Evolutionary conservation across 106 monocot species (phyloP).

Genomic region (Dendrobium catenatum): DNA sequence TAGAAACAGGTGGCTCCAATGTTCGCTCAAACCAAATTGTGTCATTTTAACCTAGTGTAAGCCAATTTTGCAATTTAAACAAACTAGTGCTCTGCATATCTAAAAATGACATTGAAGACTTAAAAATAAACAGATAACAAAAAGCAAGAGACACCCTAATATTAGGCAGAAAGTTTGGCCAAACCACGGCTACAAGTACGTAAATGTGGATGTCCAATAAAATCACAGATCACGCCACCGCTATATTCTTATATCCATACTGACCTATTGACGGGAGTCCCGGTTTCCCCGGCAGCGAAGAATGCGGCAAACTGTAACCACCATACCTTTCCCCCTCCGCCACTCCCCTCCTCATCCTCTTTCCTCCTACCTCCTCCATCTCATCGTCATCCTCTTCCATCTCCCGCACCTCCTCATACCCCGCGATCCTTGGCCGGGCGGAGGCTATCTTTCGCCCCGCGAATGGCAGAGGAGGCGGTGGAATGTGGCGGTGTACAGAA

Average conservation of each 20-base stretch:
- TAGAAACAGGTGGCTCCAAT: neutral
- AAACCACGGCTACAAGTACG: neutral
- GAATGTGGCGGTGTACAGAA: constrained; percentile 7
- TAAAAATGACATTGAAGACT: too few relatives aligned
- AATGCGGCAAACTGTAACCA: neutral
- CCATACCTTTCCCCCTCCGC: neutral
- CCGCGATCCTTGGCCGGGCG: constrained; percentile 11
- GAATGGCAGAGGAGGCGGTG: neutral
- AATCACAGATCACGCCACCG: neutral
- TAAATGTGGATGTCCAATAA: neutral
- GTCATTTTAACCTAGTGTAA: too few relatives aligned
- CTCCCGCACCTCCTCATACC: constrained; percentile 18
- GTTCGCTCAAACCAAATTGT: too few relatives aligned
- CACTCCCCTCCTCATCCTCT: constrained; percentile 6
- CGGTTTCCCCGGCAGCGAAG: neutral
- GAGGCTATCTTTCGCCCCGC: constrained; percentile 3
- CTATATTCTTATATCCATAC: neutral
- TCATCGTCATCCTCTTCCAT: constrained; percentile 18
- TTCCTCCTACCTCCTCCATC: constrained; percentile 6
- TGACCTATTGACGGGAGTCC: constrained; percentile 7
- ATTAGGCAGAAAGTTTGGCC: neutral
- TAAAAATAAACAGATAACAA: too few relatives aligned
- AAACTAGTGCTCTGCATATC: too few relatives aligned
- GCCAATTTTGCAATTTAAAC: too few relatives aligned
- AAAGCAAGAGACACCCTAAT: neutral